Conservation (phyloP, 345 rosid species). For the Cardiospermum halicacabum region DNA sequence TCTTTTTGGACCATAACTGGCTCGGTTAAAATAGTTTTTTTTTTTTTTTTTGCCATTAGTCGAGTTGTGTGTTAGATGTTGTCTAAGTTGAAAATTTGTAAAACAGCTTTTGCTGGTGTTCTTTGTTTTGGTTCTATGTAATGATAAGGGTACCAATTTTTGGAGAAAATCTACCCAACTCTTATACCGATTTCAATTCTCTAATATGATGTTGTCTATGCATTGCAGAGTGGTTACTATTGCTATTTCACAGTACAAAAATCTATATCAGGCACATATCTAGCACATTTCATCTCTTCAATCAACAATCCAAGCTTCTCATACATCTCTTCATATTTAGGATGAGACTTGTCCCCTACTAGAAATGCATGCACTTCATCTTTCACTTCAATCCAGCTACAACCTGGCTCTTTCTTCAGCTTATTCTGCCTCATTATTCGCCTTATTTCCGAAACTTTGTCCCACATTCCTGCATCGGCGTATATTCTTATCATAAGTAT, state of each 20-base stretch:
- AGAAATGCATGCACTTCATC: constrained; percentile 75
- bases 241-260: too few relatives aligned
- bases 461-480: constrained; percentile 92
- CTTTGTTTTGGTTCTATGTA: not conserved
- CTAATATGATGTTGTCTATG: not conserved
- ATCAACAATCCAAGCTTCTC: constrained; percentile 43
- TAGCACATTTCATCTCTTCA: constrained; percentile 51
- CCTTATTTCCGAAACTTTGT: constrained; percentile 59
- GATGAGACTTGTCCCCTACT: constrained; percentile 64
- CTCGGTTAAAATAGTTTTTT: not conserved
- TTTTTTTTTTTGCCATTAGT: not conserved
- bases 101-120: not conserved
- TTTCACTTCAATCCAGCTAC: constrained; percentile 88
- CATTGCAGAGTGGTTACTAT: not conserved
- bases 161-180: not conserved
- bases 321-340: constrained; percentile 57
- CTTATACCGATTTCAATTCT: not conserved
- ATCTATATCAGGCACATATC: constrained; percentile 20
- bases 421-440: constrained; percentile 56
- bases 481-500: constrained; percentile 77
- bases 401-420: constrained; percentile 90
- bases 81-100: not conserved
- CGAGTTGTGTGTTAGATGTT: not conserved
- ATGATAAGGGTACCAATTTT: not conserved
- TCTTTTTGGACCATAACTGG: not conserved